Base-by-base conservation (phyloP, 1,284 basidiomycete genomes). In the Leccinum pachyderme region DNA sequence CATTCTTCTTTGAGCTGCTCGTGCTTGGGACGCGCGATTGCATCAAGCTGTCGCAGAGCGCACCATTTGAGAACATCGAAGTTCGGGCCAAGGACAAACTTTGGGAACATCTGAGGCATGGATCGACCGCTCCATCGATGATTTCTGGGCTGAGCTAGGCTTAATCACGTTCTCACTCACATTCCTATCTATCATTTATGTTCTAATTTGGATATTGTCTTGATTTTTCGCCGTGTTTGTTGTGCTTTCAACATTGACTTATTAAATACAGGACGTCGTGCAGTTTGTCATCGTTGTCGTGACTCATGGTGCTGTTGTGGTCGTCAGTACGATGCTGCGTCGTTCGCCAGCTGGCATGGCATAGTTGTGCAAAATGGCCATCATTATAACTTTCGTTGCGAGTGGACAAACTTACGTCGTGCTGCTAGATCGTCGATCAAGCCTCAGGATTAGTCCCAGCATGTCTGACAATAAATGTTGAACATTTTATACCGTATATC, bases 1-100 rank as follows among this genome's bases (percentile, higher is more conserved):
- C 92, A 2, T 98, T 99, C 81, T 99, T 99, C 81, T 99, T 98
- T 68, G 96, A 99, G 73, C 75, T 98, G 51, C 86, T 99, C 29
- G 93, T 98, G 4, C 83, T 99, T 2, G 89, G 93, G 8, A 98
- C 95, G 1, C 87, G 92, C 44, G 95, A 98, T 70, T 93, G 90
- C 66, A 77, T 99, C 62, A 85, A 87, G 62, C 74, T 98, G 47
- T 74, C 84, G 15, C 96, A 99, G 72, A 65, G 73, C 22, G 75
- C 74, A 8, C 76, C 90, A 0, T 98, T 93, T 66, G 90, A 87
- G 59, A 93, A 95, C 70, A 96, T 99, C 59, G 81, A 90, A 64
- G 80, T 98, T 41, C 75, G 79, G 7, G 87, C 86, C 32, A 98
- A 94, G 75, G 82, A 88, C 57, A 91, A 83, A 68, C 79, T 99